These are phyloP conservation scores for Sechiopsis laciniata DNA, from an alignment of 306 rosid species.

Conservation along the genomic window DNA sequence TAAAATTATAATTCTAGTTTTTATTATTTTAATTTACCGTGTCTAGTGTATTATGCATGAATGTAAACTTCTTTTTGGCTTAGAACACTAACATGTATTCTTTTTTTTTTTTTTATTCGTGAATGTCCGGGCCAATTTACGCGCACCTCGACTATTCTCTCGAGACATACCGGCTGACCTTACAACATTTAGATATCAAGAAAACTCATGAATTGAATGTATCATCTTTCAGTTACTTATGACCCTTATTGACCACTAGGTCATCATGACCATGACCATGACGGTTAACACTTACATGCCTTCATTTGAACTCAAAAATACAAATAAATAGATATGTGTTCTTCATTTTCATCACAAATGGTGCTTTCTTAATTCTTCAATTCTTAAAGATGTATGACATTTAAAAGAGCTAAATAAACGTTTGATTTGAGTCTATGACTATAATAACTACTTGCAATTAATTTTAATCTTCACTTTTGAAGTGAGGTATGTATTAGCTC, in stretches of 20 bases:
- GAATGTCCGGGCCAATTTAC: too few species aligned
- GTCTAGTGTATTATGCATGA: not conserved
- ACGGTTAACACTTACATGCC: too few species aligned
- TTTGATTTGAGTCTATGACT: not conserved
- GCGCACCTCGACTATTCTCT: too few species aligned
- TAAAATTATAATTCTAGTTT: not conserved
- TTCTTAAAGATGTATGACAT: not conserved
- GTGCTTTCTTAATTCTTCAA: not conserved
- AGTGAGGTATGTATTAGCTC: not conserved
- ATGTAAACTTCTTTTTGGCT: not conserved
- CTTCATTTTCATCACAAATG: too few species aligned
- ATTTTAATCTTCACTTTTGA: conserved; percentile 3
- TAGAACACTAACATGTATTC: not conserved
- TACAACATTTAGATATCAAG: too few species aligned
- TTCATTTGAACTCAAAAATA: not conserved
- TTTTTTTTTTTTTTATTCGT: too few species aligned
- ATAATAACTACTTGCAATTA: not conserved
- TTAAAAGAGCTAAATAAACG: not conserved
- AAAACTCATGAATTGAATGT: too few species aligned
- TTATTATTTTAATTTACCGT: not conserved
- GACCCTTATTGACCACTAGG: too few species aligned
- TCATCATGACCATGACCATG: too few species aligned
- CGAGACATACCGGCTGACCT: too few species aligned
- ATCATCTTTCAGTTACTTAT: too few species aligned
- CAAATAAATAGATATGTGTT: not conserved